phyloP scores from a whole-genome alignment of 805 yeast genomes.

The Candida khao-thaluensis region DNA sequence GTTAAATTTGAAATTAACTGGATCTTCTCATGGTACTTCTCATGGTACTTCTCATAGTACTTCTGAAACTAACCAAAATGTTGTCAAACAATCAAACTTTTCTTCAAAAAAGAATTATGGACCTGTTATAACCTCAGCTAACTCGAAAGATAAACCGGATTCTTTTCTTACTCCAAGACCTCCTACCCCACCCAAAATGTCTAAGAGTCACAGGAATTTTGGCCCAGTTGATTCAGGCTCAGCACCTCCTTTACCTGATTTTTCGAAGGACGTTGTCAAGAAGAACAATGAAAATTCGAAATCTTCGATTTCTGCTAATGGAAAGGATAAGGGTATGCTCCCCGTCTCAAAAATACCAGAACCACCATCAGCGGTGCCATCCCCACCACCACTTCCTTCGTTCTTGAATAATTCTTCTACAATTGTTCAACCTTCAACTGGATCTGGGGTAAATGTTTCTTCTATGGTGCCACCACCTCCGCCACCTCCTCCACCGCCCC shows the following conservation, averaged over 20 bases:
- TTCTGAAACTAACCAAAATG: too few species aligned
- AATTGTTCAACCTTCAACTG: neutral
- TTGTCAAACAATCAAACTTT: too few species aligned
- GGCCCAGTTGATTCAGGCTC: neutral
- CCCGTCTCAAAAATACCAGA: too few species aligned
- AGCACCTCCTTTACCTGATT: constrained; percentile 10
- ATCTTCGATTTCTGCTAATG: too few species aligned
- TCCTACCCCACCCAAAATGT: constrained; percentile 7
- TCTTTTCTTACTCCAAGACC: constrained; percentile 9
- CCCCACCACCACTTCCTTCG: constrained; percentile 14
- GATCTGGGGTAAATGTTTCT: neutral
- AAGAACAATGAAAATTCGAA: too few species aligned
- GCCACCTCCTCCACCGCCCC: constrained; percentile 12
- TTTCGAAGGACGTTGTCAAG: too few species aligned
- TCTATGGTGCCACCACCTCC: constrained; percentile 4
- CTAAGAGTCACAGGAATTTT: neutral
- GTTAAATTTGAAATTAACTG: constrained; percentile 14
- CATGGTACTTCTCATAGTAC: neutral
- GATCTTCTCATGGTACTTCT: neutral
- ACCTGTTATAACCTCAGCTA: neutral
- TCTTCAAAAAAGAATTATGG: neutral
- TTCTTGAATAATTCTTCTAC: constrained; percentile 1
- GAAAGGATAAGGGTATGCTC: too few species aligned
- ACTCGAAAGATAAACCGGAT: neutral
- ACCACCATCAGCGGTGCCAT: neutral